Base-by-base conservation (phyloP, 352 stramenopile species). In the Globisporangium barbulae region DNA sequence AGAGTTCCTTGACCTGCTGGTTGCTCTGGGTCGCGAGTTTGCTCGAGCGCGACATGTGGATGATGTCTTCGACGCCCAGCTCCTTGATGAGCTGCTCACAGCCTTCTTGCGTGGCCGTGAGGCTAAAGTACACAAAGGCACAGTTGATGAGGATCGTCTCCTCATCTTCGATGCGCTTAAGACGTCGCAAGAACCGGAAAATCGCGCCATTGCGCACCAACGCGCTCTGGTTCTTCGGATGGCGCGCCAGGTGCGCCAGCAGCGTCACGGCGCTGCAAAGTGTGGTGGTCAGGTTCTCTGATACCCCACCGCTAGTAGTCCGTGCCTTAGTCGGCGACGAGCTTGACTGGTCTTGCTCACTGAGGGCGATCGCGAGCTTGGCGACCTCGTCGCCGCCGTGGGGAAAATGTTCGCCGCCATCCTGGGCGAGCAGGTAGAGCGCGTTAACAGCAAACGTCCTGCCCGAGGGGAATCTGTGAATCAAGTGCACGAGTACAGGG, bases 31-130 rank as follows among this genome's bases (percentile, higher is more conserved):
- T 74, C 17, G 59, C 10, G 19, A 81, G 68, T 21, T 71, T 78
- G 35, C 39, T 71, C 9, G 67, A 74, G 31, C 83, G 81, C 13
- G 79, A 77, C 3, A 93, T 66, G n/a, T 84, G 66, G 54, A 92
- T 91, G 21, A 92, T 62, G 31, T 90, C 78, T 45, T 88, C 79
- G 8, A 93, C 84, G 2, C 79, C 82, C 10, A 77, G 65, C 37
- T 90, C 85, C n/a, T 83, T 83, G n/a, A 89, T 70, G 21, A 93
- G 75, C 47, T 83, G 75, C 62, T 93, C 83, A 33, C 81, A 88
- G 0, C 83, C 83, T 53, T 92, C 81, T 19, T 89, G 73, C 0
- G 85, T 86, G 2, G 80, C 69, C 0, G 81, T 89, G 17, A 93
- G 67, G 15, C 74, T 74, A 44, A 88, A 91, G 45, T 85, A 82